Conservation (phyloP, 257 asterid genomes). For the Plantago ovata region DNA sequence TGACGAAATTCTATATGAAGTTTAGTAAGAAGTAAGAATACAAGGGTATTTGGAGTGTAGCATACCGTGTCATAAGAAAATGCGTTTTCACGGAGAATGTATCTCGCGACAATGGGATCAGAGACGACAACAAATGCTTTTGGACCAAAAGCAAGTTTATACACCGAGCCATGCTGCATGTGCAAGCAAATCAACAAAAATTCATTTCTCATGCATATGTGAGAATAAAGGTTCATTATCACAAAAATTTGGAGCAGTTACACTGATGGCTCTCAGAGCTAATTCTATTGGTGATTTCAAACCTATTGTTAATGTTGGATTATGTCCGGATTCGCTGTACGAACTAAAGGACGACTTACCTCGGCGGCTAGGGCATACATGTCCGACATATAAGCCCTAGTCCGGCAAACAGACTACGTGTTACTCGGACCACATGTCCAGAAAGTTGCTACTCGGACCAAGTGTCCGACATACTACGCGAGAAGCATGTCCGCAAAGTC, state of each 20-base stretch:
- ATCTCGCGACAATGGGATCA: constrained; percentile 87
- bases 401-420: too few species aligned
- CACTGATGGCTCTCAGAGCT: neutral
- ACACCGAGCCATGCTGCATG: constrained; percentile 86
- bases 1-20: neutral
- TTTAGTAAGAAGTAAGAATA: neutral
- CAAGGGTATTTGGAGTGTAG: constrained; percentile 7
- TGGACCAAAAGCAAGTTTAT: constrained; percentile 98
- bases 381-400: too few species aligned
- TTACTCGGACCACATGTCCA: too few species aligned
- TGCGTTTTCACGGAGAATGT: constrained; percentile 94
- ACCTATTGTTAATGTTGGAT: too few species aligned
- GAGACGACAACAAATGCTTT: constrained; percentile 94
- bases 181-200: constrained; percentile 23
- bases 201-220: neutral
- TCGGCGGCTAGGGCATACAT: too few species aligned
- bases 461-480: too few species aligned
- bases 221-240: neutral
- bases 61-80: constrained; percentile 90
- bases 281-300: neutral
- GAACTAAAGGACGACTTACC: too few species aligned
- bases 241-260: constrained; percentile 2
- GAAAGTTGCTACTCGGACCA: too few species aligned
- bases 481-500: too few species aligned
- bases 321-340: too few species aligned